A percentile compares a stretch with the other conserved stretches of the same genome.
Evolutionary conservation across 2,329 filamentous ascomycete genomes (phyloP).

Genomic region (Pestalotiopsis fici): DNA sequence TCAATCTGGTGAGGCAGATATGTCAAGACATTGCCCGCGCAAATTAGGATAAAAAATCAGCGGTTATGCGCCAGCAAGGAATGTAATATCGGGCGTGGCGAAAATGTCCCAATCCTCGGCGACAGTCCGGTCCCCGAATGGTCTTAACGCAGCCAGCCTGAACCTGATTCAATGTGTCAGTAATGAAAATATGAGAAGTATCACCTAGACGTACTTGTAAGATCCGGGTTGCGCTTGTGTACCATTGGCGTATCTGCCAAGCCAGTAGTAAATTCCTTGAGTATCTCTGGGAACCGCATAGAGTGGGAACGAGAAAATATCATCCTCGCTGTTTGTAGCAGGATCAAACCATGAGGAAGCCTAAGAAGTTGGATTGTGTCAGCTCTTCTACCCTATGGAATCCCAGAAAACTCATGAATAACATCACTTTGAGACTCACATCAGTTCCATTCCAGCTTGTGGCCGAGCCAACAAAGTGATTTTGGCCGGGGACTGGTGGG

Average conservation of each 20-base stretch:
- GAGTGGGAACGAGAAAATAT: constrained; percentile 39
- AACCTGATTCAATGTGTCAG: neutral
- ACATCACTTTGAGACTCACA: neutral
- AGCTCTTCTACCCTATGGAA: too few relatives aligned
- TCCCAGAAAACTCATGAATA: too few relatives aligned
- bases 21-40: too few relatives aligned
- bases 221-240: constrained; percentile 39
- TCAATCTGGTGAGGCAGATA: too few relatives aligned
- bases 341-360: constrained; percentile 35
- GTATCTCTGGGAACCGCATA: constrained; percentile 33
- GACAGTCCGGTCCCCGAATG: neutral
- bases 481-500: constrained; percentile 37
- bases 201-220: constrained; percentile 32
- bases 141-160: neutral
- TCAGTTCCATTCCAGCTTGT: constrained; percentile 37
- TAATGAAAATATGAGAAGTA: too few relatives aligned
- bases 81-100: neutral
- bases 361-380: too few relatives aligned
- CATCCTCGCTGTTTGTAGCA: constrained; percentile 33
- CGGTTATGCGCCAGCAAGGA: neutral
- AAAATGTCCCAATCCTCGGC: neutral
- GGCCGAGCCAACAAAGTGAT: constrained; percentile 43
- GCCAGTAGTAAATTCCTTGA: constrained; percentile 38
- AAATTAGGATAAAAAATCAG: too few relatives aligned
- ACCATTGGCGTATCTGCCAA: constrained; percentile 42